Evolutionary conservation across 2,329 filamentous ascomycete genomes (phyloP).

Genomic region (Pseudogymnoascus sp.): DNA sequence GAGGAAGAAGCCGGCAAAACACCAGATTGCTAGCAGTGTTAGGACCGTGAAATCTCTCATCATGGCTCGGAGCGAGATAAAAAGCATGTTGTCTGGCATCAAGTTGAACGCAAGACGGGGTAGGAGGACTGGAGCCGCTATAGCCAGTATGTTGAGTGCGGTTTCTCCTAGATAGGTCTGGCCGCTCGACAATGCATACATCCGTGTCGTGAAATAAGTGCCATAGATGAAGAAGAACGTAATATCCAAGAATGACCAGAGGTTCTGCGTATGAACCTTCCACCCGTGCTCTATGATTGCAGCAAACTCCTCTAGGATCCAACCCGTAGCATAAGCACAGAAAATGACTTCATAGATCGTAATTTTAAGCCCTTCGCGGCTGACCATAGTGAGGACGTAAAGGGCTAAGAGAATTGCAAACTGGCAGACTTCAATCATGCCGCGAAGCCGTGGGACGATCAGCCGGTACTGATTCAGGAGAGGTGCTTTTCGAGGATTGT

Average conservation of each 20-base stretch:
- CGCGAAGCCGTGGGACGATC: slow-evolving; percentile 71
- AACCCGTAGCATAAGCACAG: slow-evolving; percentile 66
- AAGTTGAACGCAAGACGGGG: slow-evolving; percentile 76
- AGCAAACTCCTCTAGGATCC: slow-evolving; percentile 70
- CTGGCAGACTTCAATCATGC: slow-evolving; percentile 65
- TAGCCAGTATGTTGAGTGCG: slow-evolving; percentile 69
- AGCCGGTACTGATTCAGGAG: slow-evolving; percentile 78
- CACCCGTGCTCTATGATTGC: slow-evolving; percentile 69
- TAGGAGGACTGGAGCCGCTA: slow-evolving; percentile 69
- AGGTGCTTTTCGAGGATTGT: slow-evolving; percentile 67
- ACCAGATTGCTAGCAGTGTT: slow-evolving; percentile 70
- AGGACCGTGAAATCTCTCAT: slow-evolving; percentile 78
- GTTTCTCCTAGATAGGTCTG: slow-evolving; percentile 48
- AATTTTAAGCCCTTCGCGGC: slow-evolving; percentile 50
- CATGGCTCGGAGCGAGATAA: slow-evolving; percentile 74
- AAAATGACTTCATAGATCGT: slow-evolving; percentile 58
- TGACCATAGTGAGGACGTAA: slow-evolving; percentile 65
- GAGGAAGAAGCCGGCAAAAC: slow-evolving; percentile 73
- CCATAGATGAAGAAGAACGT: slow-evolving; percentile 66
- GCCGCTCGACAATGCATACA: slow-evolving; percentile 51
- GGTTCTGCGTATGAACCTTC: slow-evolving; percentile 78
- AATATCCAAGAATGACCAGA: slow-evolving; percentile 83
- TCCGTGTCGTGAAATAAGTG: slow-evolving; percentile 58
- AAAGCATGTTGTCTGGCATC: slow-evolving; percentile 76
- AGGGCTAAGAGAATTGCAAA: slow-evolving; percentile 62